phyloP scores from a whole-genome alignment of 495 filamentous ascomycete genomes.

The Penicillium bialowiezense region DNA sequence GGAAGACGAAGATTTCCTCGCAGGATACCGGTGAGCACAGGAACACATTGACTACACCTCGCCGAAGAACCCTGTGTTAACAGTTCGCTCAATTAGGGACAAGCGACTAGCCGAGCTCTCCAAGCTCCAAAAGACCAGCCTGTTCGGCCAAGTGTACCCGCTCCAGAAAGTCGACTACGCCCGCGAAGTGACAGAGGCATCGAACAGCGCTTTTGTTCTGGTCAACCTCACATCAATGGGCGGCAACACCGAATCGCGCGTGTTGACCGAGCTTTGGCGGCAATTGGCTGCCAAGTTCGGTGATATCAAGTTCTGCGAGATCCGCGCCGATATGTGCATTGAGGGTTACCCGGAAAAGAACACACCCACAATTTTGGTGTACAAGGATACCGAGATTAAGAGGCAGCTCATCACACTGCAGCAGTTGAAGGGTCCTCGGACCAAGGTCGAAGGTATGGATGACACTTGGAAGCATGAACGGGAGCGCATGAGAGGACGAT shows the following conservation, averaged over 20 bases:
- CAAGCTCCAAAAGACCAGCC: slow-evolving; percentile 65
- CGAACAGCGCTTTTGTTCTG: slow-evolving; percentile 66
- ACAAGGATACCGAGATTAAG: slow-evolving; percentile 86
- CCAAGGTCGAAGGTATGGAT: slow-evolving; percentile 61
- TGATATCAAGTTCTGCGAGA: slow-evolving; percentile 97
- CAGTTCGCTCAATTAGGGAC: slow-evolving; percentile 45
- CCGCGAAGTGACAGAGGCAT: slow-evolving; percentile 90
- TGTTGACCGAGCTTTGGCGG: slow-evolving; percentile 84
- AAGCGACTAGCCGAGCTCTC: slow-evolving; percentile 80
- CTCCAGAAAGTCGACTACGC: slow-evolving; percentile 91
- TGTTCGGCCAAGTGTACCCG: slow-evolving; percentile 88
- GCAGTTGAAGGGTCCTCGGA: slow-evolving; percentile 69
- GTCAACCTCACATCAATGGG: slow-evolving; percentile 83
- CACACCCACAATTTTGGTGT: slow-evolving; percentile 90
- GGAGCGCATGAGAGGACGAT: too few species aligned
- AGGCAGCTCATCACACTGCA: slow-evolving; percentile 83
- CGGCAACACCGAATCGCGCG: slow-evolving; percentile 77
- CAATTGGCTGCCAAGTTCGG: slow-evolving; percentile 78
- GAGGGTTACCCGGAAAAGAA: slow-evolving; percentile 94
- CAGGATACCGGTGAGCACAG: slow-evolving; percentile 65
- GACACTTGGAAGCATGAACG: too few species aligned
- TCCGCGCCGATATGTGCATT: slow-evolving; percentile 87
- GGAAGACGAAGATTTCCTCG: slow-evolving; percentile 86
- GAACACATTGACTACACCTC: not conserved
- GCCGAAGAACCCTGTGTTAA: slow-evolving; percentile 14